phyloP scores from a whole-genome alignment of 1,284 basidiomycete species.

The Entoloma clypeatum region DNA sequence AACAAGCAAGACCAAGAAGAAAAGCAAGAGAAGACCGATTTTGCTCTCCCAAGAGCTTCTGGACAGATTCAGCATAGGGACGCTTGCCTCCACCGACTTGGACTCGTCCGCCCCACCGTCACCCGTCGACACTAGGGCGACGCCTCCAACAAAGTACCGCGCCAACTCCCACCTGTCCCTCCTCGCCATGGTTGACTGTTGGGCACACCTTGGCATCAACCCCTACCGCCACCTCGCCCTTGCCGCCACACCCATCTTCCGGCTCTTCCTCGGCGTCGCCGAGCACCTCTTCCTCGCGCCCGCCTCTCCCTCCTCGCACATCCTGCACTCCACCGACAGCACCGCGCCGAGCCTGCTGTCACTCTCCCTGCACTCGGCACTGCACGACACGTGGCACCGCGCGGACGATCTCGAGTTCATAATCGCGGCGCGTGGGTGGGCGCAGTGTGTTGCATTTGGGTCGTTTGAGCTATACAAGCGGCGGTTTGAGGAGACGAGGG shows the following conservation, averaged over 20 bases:
- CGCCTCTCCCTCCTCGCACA: conserved; percentile 57
- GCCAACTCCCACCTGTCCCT: conserved; percentile 93
- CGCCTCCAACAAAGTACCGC: conserved; percentile 30
- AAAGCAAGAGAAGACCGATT: conserved; percentile 57
- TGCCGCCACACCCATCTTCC: conserved; percentile 94
- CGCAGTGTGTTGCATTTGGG: conserved; percentile 90
- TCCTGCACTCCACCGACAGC: too few relatives aligned
- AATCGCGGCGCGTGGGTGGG: conserved; percentile 94
- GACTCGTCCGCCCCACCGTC: conserved; percentile 14
- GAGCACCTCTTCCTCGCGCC: conserved; percentile 87
- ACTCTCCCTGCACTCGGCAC: conserved; percentile 73
- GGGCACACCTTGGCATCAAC: conserved; percentile 84
- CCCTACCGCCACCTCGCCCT: conserved; percentile 92
- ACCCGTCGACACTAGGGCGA: conserved; percentile 11
- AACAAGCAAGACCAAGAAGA: conserved; percentile 17
- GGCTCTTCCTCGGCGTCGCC: conserved; percentile 96
- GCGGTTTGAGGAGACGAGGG: conserved; percentile 78
- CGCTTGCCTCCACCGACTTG: conserved; percentile 29
- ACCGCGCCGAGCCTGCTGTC: too few relatives aligned
- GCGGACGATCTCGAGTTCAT: conserved; percentile 94
- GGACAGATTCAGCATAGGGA: conserved; percentile 84
- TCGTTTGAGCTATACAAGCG: conserved; percentile 86
- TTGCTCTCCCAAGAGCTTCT: conserved; percentile 85
- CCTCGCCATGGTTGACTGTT: conserved; percentile 99
- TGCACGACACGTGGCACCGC: conserved; percentile 80